Conservation (phyloP, 78 protist genomes). For the Monocercomonoides exilis region DNA sequence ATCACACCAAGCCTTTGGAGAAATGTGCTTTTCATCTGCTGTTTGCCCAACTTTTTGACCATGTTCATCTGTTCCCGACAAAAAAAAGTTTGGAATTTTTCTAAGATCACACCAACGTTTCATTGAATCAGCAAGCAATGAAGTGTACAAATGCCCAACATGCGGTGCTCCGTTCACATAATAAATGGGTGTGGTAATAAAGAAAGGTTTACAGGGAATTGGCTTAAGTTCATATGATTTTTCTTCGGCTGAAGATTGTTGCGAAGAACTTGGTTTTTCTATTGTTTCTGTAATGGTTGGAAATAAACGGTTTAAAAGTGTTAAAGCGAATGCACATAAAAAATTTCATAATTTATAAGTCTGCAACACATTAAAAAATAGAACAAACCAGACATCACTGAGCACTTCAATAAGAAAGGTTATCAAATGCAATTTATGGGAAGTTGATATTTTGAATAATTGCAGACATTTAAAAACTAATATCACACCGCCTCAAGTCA, state of each 20-base stretch:
- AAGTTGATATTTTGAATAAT: no score
- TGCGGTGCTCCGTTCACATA: slow-evolving; percentile 86
- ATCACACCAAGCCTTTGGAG: slow-evolving; percentile 55
- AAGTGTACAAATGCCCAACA: slow-evolving; percentile 80
- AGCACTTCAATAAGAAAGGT: no score
- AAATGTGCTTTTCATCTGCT: slow-evolving; percentile 46
- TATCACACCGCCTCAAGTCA: no score
- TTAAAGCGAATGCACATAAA: neutral
- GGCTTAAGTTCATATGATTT: neutral
- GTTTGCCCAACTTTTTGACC: slow-evolving; percentile 71
- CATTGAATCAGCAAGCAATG: slow-evolving; percentile 66
- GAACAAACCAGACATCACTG: no score
- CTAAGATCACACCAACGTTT: slow-evolving; percentile 57
- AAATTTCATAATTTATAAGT: no score
- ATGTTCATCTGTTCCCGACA: slow-evolving; percentile 92
- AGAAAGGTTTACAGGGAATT: slow-evolving; percentile 17
- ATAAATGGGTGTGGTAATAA: slow-evolving; percentile 89
- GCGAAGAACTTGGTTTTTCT: neutral
- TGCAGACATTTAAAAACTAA: no score
- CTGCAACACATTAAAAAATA: no score
- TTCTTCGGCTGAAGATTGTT: neutral
- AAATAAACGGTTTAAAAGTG: neutral
- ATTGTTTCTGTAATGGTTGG: neutral
- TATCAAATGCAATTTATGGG: no score
- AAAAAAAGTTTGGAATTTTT: slow-evolving; percentile 25